Evolutionary conservation across 2,329 filamentous ascomycete species (phyloP), one percentile per base, ranked within the genome.

Genomic region (Cladophialophora chaetospira): DNA sequence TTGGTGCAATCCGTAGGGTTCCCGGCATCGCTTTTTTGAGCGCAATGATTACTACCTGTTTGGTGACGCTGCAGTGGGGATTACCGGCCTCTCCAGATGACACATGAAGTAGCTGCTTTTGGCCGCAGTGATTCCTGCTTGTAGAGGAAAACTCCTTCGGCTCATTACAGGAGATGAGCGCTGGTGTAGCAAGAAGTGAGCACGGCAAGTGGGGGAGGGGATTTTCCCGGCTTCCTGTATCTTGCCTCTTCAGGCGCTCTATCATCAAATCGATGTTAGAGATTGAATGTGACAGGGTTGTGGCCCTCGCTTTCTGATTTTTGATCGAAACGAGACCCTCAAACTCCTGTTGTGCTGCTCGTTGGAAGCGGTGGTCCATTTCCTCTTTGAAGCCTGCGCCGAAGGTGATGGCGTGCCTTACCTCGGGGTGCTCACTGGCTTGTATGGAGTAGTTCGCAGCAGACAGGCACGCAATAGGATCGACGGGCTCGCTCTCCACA

Each of bases 111-210:
- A 21, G 29, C 29, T 44, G 21, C 17, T 36, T 11, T 29, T 31
- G 4, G 13, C 10, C 31, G 8, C 15, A 15, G 11, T 21, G 46
- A 5, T 19, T 21, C 4, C 17, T 35, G 45, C 10, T 28, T 38
- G 6, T 5, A 28, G 23, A 8, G 31, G 46, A 10, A 3, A 5
- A 25, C 19, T 35, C 46, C 23, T 49, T 25, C 31, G 13, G 25
- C 23, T 49, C 31, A n/a, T 21, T 49, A n/a, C 3, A 49, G 45
- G 46, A 49, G 46, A 38, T 36, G 28, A 38, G 11, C 46, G 31
- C 15, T 19, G 5, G 35, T 38, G 3, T 29, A 23, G 17, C 17
- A 35, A n/a, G 13, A n/a, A 25, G 29, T 28, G 33, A 28, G 45
- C 29, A 23, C 28, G 45, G 45, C 45, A 47, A 9, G 5, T 38